Conservation (phyloP, 192 early-diverging fungal genomes). For the Entomortierella lignicola region DNA sequence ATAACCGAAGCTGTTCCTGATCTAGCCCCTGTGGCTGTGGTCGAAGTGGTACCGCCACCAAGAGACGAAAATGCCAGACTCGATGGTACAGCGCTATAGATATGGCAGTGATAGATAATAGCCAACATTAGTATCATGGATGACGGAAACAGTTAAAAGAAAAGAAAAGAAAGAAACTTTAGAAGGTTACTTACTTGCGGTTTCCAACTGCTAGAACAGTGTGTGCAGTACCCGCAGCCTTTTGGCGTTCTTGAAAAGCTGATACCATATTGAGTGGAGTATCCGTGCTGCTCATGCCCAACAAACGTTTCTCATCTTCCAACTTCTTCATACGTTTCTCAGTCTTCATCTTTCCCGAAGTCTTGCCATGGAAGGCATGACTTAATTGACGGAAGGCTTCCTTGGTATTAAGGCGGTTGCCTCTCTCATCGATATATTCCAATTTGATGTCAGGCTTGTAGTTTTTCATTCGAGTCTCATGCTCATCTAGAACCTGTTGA, state of each 20-base stretch:
- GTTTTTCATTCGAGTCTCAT: constrained; percentile 86
- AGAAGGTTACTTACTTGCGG: constrained; percentile 58
- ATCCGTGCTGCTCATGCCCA: constrained; percentile 78
- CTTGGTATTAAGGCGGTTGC: constrained; percentile 82
- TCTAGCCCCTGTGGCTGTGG: constrained; percentile 13
- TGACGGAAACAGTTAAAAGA: neutral
- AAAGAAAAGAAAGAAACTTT: neutral
- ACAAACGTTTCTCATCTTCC: constrained; percentile 81
- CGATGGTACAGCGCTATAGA: constrained; percentile 52
- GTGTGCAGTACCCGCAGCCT: constrained; percentile 78
- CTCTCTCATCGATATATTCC: constrained; percentile 92
- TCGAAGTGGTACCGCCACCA: constrained; percentile 30
- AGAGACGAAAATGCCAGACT: constrained; percentile 23
- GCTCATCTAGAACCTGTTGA: constrained; percentile 73
- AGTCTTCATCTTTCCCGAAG: constrained; percentile 93
- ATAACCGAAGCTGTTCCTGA: constrained; percentile 15
- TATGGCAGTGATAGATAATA: neutral
- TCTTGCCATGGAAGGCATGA: constrained; percentile 96
- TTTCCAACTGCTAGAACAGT: constrained; percentile 87
- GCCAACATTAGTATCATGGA: neutral
- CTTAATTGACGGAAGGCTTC: constrained; percentile 93
- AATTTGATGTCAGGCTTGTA: constrained; percentile 93
- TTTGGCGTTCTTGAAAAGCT: constrained; percentile 77
- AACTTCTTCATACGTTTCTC: constrained; percentile 88
- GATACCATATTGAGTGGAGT: constrained; percentile 82